These are phyloP conservation scores for Quercus bicolor DNA, from an alignment of 306 rosid species.

Conservation along the genomic window DNA sequence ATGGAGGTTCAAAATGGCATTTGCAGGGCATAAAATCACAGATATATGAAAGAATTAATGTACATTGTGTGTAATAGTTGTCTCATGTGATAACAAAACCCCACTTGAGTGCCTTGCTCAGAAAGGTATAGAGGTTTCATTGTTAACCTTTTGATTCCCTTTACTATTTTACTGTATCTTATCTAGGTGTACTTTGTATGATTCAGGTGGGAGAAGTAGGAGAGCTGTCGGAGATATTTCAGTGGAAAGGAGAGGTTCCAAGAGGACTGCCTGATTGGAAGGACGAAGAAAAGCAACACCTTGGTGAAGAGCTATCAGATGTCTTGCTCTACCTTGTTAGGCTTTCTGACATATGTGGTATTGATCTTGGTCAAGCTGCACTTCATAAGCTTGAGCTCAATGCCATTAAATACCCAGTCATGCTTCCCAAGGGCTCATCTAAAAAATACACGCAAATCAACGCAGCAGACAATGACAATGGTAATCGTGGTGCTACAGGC, in stretches of 20 bases:
- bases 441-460: slow-evolving; percentile 17
- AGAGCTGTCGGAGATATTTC: slow-evolving; percentile 8
- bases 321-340: slow-evolving; percentile 22
- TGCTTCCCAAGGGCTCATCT: slow-evolving; percentile 25
- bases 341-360: slow-evolving; percentile 14
- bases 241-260: slow-evolving; percentile 13
- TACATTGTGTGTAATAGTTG: neutral
- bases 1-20: neutral
- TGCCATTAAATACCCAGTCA: slow-evolving; percentile 20
- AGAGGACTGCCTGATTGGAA: slow-evolving; percentile 23
- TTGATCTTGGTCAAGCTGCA: slow-evolving; percentile 21
- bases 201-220: slow-evolving; percentile 8
- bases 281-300: slow-evolving; percentile 15
- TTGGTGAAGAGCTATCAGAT: slow-evolving; percentile 25
- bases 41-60: neutral
- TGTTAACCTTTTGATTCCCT: neutral
- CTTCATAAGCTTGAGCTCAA: slow-evolving; percentile 12
- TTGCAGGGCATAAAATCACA: neutral
- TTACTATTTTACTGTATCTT: neutral
- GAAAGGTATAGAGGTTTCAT: neutral
- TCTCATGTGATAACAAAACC: neutral
- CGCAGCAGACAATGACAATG: neutral
- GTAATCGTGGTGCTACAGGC: neutral
- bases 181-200: neutral
- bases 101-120: neutral